Evolutionary conservation across 1,284 basidiomycete genomes (phyloP).

Genomic region (Ceratobasidium sp.): DNA sequence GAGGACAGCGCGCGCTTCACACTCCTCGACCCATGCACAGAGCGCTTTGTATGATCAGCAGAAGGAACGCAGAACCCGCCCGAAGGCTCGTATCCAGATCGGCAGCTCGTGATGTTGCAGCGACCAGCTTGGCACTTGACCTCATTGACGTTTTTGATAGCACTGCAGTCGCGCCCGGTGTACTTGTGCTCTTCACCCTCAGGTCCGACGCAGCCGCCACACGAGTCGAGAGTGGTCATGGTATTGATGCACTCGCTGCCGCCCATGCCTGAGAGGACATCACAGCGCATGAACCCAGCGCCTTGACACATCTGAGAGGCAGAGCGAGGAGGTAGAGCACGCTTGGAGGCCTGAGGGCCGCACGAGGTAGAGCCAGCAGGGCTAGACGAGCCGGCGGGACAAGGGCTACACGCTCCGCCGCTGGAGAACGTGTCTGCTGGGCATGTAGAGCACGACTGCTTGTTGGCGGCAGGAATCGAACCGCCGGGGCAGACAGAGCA

Average conservation of each 20-base stretch:
- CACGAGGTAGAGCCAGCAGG: conserved; percentile 6
- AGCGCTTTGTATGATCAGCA: neutral
- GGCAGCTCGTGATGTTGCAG: neutral
- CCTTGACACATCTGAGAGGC: neutral
- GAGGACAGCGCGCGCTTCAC: neutral
- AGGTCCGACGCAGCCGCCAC: conserved; percentile 1
- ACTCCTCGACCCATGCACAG: no score
- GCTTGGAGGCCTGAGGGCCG: neutral
- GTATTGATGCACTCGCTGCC: neutral
- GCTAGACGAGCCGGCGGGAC: neutral
- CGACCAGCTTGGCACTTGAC: neutral
- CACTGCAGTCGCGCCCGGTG: neutral
- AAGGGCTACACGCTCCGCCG: neutral
- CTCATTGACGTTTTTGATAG: neutral
- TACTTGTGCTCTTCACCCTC: neutral
- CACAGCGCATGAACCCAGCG: neutral
- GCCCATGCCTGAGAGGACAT: neutral
- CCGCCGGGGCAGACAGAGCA: conserved; percentile 15
- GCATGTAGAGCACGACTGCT: conserved; percentile 5
- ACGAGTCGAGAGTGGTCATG: conserved; percentile 10
- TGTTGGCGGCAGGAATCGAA: neutral
- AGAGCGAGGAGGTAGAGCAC: neutral
- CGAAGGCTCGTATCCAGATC: neutral
- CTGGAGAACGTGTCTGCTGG: neutral
- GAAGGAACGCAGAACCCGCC: neutral